A percentile compares a stretch with the other conserved stretches of the same genome.
Evolutionary conservation across 495 filamentous ascomycete genomes (phyloP).

Genomic region (Aspergillus kassunensis): DNA sequence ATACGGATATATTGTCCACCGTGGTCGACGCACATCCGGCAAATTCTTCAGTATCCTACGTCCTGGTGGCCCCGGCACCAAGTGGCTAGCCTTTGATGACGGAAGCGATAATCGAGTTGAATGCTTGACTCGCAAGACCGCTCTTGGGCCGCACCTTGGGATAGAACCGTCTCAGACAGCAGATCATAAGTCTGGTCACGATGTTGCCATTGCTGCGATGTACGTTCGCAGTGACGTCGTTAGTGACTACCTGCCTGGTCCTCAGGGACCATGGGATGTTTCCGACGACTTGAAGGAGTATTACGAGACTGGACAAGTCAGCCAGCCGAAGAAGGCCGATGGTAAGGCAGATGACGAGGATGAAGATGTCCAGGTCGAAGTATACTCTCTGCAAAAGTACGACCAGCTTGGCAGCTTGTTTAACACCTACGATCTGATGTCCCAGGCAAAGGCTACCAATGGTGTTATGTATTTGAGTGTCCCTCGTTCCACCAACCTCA

Average conservation of each 20-base stretch:
- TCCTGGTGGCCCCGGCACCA: constrained; percentile 51
- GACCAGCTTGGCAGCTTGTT: constrained; percentile 37
- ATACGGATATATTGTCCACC: constrained; percentile 60
- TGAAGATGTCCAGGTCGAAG: constrained; percentile 37
- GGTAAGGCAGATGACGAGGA: constrained; percentile 9
- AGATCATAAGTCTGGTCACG: constrained; percentile 48
- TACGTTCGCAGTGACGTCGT: constrained; percentile 56
- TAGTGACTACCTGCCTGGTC: constrained; percentile 38
- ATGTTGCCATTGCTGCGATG: constrained; percentile 54
- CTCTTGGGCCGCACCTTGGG: constrained; percentile 52
- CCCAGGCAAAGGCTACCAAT: constrained; percentile 35
- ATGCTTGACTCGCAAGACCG: constrained; percentile 55
- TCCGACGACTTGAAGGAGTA: constrained; percentile 32
- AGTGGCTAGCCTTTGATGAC: constrained; percentile 59
- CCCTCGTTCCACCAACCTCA: constrained; percentile 33
- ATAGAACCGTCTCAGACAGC: constrained; percentile 32
- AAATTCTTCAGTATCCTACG: constrained; percentile 60
- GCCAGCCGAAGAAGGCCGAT: constrained; percentile 5
- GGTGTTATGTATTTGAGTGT: constrained; percentile 41
- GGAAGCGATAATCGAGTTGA: constrained; percentile 52
- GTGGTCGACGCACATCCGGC: constrained; percentile 56
- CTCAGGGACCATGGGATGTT: constrained; percentile 41
- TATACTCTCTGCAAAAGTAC: constrained; percentile 37
- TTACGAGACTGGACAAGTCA: constrained; percentile 32
- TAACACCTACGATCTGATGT: constrained; percentile 45